Conservation (phyloP, 805 yeast genomes). For the Blastobotrys americana region DNA sequence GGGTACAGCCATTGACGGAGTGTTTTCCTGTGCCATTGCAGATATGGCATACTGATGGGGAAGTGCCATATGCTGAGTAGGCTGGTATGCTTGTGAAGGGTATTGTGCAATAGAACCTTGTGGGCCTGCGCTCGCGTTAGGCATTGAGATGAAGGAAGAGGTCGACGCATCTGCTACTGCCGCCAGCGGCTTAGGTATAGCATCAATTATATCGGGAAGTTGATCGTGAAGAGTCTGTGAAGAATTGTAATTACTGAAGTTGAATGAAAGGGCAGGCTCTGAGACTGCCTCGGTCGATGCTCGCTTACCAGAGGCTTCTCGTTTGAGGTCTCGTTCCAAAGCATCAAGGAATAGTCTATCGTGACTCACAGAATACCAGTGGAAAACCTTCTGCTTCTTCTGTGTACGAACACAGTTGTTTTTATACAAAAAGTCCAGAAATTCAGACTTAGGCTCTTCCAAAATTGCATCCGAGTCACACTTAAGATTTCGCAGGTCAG, state of each 20-base stretch:
- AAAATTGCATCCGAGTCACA: conserved; percentile 75
- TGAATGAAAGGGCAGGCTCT: conserved; percentile 77
- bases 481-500: conserved; percentile 80
- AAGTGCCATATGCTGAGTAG: conserved; percentile 6
- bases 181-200: conserved; percentile 25
- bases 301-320: conserved; percentile 50
- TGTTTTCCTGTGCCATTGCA: conserved; percentile 2
- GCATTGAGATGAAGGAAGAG: conserved; percentile 6
- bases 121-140: conserved; percentile 4
- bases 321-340: conserved; percentile 80
- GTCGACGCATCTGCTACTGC: conserved; percentile 28
- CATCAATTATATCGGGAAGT: conserved; percentile 24
- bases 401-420: conserved; percentile 88
- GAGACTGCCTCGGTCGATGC: conserved; percentile 65
- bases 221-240: conserved; percentile 32
- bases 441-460: conserved; percentile 80
- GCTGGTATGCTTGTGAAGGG: not conserved
- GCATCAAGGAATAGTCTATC: conserved; percentile 90
- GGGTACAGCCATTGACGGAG: not conserved
- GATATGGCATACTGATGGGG: conserved; percentile 1
- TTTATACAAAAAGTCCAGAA: conserved; percentile 74
- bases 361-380: conserved; percentile 95
- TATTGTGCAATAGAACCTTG: conserved; percentile 2
- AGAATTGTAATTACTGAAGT: conserved; percentile 40
- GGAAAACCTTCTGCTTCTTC: conserved; percentile 93